Percentiles rank a stretch among this genome's conserved stretches.
Evolutionary conservation across 2,329 filamentous ascomycete genomes (phyloP).

Genomic region (Cercospora citrullina): DNA sequence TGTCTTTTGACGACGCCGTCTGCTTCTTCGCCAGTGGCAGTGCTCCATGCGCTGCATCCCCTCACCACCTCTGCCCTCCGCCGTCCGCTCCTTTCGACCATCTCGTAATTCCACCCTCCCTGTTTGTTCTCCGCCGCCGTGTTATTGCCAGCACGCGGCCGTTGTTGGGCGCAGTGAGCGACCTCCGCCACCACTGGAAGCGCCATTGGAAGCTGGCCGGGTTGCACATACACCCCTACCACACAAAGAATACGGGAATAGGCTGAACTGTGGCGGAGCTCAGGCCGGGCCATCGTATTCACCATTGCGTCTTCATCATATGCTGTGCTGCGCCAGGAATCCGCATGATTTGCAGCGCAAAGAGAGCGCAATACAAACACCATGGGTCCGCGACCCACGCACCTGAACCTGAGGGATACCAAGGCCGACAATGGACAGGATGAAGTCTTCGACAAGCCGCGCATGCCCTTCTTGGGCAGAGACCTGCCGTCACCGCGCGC

Average conservation of each 20-base stretch:
- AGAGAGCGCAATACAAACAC: constrained; percentile 14
- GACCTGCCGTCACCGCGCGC: constrained; percentile 51
- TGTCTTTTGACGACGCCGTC: not conserved
- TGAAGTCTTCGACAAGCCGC: constrained; percentile 31
- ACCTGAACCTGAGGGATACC: constrained; percentile 27
- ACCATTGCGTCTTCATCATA: not conserved
- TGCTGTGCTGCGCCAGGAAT: not conserved
- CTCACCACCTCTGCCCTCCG: not conserved
- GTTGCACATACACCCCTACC: constrained; percentile 2
- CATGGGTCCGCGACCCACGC: constrained; percentile 36
- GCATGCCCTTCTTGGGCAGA: constrained; percentile 33
- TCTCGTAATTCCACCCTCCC: not conserved
- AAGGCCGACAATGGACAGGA: constrained; percentile 1
- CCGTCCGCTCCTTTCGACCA: not conserved
- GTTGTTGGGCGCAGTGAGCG: not conserved
- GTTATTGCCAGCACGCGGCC: not conserved
- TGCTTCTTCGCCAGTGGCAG: not conserved
- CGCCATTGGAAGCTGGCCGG: constrained; percentile 1
- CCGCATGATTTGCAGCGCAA: constrained; percentile 5
- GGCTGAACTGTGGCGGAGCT: not conserved
- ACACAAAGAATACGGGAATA: constrained; percentile 3
- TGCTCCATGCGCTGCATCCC: not conserved
- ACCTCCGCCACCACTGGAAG: constrained; percentile 5
- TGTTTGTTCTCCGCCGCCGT: not conserved
- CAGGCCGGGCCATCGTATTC: not conserved